phyloP scores from a whole-genome alignment of 2,329 filamentous ascomycete genomes.

The Torrubiella hemipterigena region DNA sequence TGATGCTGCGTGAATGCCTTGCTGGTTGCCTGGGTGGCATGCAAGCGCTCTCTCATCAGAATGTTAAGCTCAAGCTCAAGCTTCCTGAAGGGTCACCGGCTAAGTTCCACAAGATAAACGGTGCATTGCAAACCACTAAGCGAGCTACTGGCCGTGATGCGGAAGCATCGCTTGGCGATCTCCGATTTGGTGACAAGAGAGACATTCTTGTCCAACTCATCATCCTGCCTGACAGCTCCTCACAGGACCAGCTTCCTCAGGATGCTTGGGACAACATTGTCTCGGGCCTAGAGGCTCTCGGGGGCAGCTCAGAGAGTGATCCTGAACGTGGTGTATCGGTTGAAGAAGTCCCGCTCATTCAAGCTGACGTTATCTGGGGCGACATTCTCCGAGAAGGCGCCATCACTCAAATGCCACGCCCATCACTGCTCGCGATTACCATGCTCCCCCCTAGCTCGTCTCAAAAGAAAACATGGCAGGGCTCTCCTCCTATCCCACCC shows the following conservation, averaged over 20 bases:
- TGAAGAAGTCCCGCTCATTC: conserved; percentile 88
- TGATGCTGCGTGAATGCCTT: conserved; percentile 96
- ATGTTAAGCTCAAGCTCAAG: conserved; percentile 89
- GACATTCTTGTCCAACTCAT: conserved; percentile 91
- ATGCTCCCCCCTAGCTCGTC: conserved; percentile 65
- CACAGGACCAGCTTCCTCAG: conserved; percentile 75
- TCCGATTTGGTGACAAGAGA: conserved; percentile 88
- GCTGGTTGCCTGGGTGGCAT: conserved; percentile 86
- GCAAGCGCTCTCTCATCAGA: conserved; percentile 94
- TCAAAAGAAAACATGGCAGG: conserved; percentile 54
- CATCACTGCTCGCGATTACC: conserved; percentile 86
- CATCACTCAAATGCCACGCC: conserved; percentile 73
- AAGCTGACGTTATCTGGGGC: conserved; percentile 87
- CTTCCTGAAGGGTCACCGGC: conserved; percentile 92
- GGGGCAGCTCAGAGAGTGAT: conserved; percentile 76
- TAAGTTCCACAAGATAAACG: conserved; percentile 97
- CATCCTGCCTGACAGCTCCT: conserved; percentile 74
- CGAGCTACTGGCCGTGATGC: conserved; percentile 89
- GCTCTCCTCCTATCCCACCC: conserved; percentile 74
- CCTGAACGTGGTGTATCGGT: conserved; percentile 74
- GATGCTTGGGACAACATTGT: conserved; percentile 97
- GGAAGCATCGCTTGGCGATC: conserved; percentile 80
- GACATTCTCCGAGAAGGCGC: conserved; percentile 86
- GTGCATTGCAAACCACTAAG: conserved; percentile 91
- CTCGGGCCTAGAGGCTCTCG: conserved; percentile 84